A percentile compares a stretch with the other conserved stretches of the same genome.
Evolutionary conservation across 176 grass and related monocot genomes (phyloP).

Genomic region (Bromus sterilis): DNA sequence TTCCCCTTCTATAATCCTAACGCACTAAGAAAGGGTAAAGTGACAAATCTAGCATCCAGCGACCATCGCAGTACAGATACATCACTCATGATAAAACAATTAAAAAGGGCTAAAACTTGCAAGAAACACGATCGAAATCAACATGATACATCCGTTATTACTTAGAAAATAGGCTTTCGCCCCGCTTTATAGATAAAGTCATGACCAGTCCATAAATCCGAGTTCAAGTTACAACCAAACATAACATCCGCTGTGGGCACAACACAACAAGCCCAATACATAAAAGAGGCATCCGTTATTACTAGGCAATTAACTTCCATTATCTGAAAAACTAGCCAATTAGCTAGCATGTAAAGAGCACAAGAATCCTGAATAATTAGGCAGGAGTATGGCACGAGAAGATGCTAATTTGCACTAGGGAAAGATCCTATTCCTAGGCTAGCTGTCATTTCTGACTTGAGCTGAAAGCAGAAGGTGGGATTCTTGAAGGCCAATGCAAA

Average conservation of each 20-base stretch:
- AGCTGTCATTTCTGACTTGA: conserved; percentile 25
- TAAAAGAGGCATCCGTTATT: too few species aligned
- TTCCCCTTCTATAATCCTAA: neutral
- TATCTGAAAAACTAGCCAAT: neutral
- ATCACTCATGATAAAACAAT: neutral
- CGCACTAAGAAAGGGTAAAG: neutral
- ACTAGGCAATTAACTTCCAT: neutral
- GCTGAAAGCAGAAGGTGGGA: conserved; percentile 11
- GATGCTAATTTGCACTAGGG: neutral
- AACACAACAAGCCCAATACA: too few species aligned
- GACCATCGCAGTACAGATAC: conserved; percentile 18
- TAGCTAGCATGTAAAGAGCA: neutral
- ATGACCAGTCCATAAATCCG: too few species aligned
- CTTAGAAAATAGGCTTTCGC: too few species aligned
- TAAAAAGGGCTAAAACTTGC: neutral
- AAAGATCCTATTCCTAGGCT: conserved; percentile 18
- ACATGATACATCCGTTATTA: too few species aligned
- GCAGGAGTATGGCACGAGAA: neutral
- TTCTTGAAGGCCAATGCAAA: conserved; percentile 13
- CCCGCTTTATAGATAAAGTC: too few species aligned
- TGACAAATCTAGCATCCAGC: conserved; percentile 21
- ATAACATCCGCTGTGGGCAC: too few species aligned
- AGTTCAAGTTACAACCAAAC: too few species aligned
- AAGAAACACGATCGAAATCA: neutral
- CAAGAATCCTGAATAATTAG: conserved; percentile 10